Base-by-base conservation (phyloP, 1,139 yeast species). In the Geotrichum klebahnii region DNA sequence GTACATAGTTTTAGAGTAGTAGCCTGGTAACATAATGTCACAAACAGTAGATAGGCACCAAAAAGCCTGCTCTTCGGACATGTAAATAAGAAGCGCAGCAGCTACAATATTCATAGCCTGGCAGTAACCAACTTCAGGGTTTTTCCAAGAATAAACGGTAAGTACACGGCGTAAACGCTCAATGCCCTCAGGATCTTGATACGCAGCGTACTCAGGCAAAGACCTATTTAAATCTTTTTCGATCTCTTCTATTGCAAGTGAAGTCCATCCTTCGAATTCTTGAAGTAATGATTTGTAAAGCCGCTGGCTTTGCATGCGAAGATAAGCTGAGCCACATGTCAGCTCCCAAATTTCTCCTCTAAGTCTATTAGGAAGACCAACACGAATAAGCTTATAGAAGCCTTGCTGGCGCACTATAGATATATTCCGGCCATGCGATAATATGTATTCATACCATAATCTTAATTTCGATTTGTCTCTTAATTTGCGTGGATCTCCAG, bases 61-160 rank as follows among this genome's bases (percentile, higher is more conserved):
- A 64, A 89, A 94, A 0, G 97, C 97, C 67, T 94, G 98, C 58
- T 92, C 98, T 66, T 94, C 98, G 6, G 95, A 84, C 84, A 89
- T 90, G 66, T 84, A 90, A 50, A 94, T 92, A 54, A 94, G 73
- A 50, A 94, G 70, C 0, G 96, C 97, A 0, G 99, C 99, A 1
- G 84, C 87, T 5, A 94, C 97, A 52, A 94, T 94, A 65, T 94
- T 94, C 99, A 94, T 94, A 1, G 98, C 98, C 66, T 94, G 98
- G 66, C 99, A 94, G 67, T 94, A 94, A 0, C 99, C 99, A 20
- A 94, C 88, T 48, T 92, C 96, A 0, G 97, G 97, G 63, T 90
- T 89, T 60, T 86, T 87, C 97, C 97, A 92, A 0, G 97, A 87
- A 63, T 89, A 94, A 0, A 96, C 96, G 0, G 94, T 84, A 55